Evolutionary conservation across 2,329 filamentous ascomycete genomes (phyloP).

Genomic region (Sporothrix humicola): DNA sequence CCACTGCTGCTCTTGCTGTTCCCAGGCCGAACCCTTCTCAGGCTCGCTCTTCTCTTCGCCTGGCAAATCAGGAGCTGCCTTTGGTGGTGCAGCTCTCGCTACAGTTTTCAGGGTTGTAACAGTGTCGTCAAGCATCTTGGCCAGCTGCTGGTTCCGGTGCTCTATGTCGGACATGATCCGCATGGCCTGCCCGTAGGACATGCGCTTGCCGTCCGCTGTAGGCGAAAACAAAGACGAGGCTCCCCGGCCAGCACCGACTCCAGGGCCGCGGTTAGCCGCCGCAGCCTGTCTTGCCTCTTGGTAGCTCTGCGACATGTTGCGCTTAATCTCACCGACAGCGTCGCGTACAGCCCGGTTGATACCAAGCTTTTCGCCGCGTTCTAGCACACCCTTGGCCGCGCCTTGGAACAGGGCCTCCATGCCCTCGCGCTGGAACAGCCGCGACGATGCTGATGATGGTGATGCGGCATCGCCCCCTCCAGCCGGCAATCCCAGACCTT

Average conservation of each 20-base stretch:
- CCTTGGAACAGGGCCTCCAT: constrained; percentile 76
- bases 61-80: constrained; percentile 46
- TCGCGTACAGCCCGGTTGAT: constrained; percentile 83
- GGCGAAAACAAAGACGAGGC: not conserved
- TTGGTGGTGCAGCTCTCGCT: constrained; percentile 54
- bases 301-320: constrained; percentile 73
- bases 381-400: constrained; percentile 75
- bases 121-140: constrained; percentile 70
- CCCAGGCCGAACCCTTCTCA: not conserved
- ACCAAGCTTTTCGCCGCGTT: constrained; percentile 75
- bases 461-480: not conserved
- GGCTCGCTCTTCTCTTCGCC: not conserved
- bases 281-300: constrained; percentile 60
- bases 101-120: constrained; percentile 67
- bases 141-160: constrained; percentile 68
- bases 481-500: not conserved
- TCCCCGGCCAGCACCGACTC: not conserved
- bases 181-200: constrained; percentile 27
- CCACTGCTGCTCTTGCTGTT: constrained; percentile 41
- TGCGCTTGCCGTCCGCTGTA: not conserved
- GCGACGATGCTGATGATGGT: constrained; percentile 52
- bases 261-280: constrained; percentile 33
- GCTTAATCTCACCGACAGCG: constrained; percentile 77
- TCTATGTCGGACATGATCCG: constrained; percentile 47
- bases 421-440: constrained; percentile 59